Evolutionary conservation across 1,139 yeast genomes (phyloP), one percentile per base, ranked within the genome.

Genomic region (Ashbya aceris): DNA sequence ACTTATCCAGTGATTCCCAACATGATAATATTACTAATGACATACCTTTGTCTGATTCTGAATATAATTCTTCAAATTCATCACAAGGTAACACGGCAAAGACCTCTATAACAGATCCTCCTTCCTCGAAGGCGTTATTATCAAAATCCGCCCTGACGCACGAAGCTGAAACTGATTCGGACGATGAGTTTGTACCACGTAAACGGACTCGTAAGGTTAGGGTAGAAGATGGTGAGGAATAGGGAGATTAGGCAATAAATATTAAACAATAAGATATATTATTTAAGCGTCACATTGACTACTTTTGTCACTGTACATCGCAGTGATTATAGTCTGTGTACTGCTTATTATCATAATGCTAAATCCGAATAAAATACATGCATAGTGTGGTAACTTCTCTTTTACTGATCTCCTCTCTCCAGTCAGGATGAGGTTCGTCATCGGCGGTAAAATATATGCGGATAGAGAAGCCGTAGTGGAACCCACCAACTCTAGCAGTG

Each of bases 381-480:
- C 65, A 43, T 75, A 69, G 48, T 79, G 73, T 0, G 89, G 82
- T 1, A 78, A 41, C 40, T 69, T 70, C 34, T 75, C 68, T 36
- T 55, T 50, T 33, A 56, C 51, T 27, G 69, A 59, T 48, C 76
- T 77, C 12, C 66, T 61, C 41, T 71, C 71, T 52, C 74, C 70
- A 0, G 85, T 73, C 50, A 87, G 70, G 49, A 80, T 77, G 46
- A 85, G 62, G 55, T 74, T 83, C 55, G 96, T 87, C 61, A 81
- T 61, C 5, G 96, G 96, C 1, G 97, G 97, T 9, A 89, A 67
- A 14, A 89, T 85, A 55, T 85, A 89, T 0, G 97, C 96, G 83
- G 89, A 81, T 30, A 85, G 68, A 10, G 95, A 84, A 0, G 96
- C 97, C 0, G 95, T 83, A 0, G 95, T 83, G 0, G 96, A 91